Evolutionary conservation across 306 rosid genomes (phyloP).

Genomic region (Medicago arabica): DNA sequence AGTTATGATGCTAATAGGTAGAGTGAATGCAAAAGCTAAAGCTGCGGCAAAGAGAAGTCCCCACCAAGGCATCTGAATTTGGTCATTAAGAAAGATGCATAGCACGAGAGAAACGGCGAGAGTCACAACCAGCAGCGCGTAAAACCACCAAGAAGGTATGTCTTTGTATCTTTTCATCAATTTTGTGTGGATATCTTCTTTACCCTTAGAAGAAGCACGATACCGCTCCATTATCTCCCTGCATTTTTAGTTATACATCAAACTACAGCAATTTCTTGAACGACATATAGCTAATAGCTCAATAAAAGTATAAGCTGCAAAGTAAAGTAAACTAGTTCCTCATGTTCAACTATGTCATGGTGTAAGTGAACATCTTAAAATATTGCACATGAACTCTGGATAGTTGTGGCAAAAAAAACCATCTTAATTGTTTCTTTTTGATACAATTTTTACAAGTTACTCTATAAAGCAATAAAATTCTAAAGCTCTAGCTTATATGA

Average conservation of each 20-base stretch:
- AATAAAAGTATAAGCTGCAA: conserved; percentile 15
- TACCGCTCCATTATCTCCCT: conserved; percentile 81
- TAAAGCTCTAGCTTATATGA: neutral
- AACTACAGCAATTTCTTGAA: neutral
- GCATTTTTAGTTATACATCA: conserved; percentile 44
- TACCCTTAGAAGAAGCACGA: conserved; percentile 62
- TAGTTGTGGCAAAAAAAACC: neutral
- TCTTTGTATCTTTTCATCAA: conserved; percentile 79
- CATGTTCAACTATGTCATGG: conserved; percentile 12
- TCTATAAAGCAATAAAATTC: neutral
- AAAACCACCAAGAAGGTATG: conserved; percentile 93
- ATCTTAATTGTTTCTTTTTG: conserved; percentile 3
- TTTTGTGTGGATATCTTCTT: conserved; percentile 80
- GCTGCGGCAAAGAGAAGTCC: conserved; percentile 74
- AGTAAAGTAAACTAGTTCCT: neutral
- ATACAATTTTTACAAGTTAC: neutral
- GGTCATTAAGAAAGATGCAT: conserved; percentile 70
- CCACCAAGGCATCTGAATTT: conserved; percentile 96
- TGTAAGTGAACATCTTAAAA: neutral
- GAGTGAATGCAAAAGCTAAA: conserved; percentile 75
- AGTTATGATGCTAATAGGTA: conserved; percentile 85
- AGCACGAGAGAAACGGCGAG: conserved; percentile 62
- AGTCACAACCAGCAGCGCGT: conserved; percentile 56
- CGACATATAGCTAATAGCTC: neutral
- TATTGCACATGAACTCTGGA: neutral